Conservation (phyloP, 305 asterid species). For the Solanum chacoense region DNA sequence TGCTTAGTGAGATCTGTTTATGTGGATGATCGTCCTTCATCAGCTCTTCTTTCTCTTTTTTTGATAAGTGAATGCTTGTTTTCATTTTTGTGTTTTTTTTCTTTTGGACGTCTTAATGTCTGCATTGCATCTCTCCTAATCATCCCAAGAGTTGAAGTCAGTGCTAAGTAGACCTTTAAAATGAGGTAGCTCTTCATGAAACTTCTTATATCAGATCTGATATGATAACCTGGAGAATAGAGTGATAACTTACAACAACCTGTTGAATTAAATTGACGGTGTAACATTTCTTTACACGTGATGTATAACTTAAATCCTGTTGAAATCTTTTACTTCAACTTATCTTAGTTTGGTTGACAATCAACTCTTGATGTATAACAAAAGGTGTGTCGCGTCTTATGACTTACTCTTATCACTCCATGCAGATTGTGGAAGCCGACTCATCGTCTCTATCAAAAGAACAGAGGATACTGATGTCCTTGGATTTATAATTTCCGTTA, state of each 20-base stretch:
- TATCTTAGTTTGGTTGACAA: neutral
- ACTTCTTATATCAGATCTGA: neutral
- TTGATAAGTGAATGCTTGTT: neutral
- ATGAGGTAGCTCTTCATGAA: neutral
- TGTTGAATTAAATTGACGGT: neutral
- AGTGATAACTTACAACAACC: neutral
- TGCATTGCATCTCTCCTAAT: neutral
- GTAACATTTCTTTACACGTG: neutral
- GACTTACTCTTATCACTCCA: slow-evolving; percentile 1
- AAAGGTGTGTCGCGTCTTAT: neutral
- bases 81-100: neutral
- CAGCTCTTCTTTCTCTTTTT: neutral
- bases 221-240: neutral
- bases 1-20: neutral
- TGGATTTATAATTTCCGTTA: slow-evolving; percentile 28
- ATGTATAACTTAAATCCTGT: neutral
- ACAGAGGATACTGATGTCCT: slow-evolving; percentile 54
- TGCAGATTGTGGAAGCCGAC: slow-evolving; percentile 51
- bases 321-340: neutral
- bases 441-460: slow-evolving; percentile 36
- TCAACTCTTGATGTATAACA: neutral
- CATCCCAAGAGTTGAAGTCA: neutral
- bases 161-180: neutral
- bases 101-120: neutral
- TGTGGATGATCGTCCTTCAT: neutral